Evolutionary conservation across 352 stramenopile genomes (phyloP).

Genomic region (Salisapilia sapeloensis): DNA sequence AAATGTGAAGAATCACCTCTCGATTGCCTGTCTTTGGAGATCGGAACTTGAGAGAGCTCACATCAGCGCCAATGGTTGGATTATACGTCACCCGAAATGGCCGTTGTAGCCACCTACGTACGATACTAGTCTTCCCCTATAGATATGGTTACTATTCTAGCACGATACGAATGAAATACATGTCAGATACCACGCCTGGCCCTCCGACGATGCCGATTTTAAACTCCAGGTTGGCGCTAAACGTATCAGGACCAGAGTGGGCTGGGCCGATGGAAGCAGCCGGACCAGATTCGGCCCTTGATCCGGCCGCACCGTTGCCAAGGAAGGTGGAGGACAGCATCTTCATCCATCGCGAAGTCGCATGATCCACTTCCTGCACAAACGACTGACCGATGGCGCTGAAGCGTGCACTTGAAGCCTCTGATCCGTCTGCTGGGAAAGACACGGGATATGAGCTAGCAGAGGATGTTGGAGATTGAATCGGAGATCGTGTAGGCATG

Average conservation of each 20-base stretch:
- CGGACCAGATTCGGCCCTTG: constrained; percentile 20
- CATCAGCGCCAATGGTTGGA: constrained; percentile 67
- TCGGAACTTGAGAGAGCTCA: constrained; percentile 26
- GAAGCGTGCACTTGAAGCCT: no score
- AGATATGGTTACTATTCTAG: constrained; percentile 1
- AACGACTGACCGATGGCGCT: constrained; percentile 6
- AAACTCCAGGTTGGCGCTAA: constrained; percentile 17
- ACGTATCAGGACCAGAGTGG: constrained; percentile 1
- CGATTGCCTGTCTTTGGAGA: constrained; percentile 18
- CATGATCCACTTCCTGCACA: constrained; percentile 16
- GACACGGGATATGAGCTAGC: no score
- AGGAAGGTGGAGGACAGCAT: constrained; percentile 72
- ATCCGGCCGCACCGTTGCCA: constrained; percentile 17
- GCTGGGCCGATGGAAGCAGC: constrained; percentile 2
- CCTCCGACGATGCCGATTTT: constrained; percentile 75
- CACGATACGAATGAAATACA: not conserved
- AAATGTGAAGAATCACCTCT: constrained; percentile 46
- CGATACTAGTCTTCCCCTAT: constrained; percentile 70
- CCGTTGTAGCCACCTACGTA: constrained; percentile 53
- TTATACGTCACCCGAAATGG: constrained; percentile 52
- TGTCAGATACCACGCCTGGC: constrained; percentile 30
- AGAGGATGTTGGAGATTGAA: no score
- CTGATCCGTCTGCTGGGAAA: no score
- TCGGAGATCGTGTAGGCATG: no score
- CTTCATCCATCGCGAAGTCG: constrained; percentile 59